phyloP scores from a whole-genome alignment of 768 basidiomycete species.

The Leccinum subtestaceum region DNA sequence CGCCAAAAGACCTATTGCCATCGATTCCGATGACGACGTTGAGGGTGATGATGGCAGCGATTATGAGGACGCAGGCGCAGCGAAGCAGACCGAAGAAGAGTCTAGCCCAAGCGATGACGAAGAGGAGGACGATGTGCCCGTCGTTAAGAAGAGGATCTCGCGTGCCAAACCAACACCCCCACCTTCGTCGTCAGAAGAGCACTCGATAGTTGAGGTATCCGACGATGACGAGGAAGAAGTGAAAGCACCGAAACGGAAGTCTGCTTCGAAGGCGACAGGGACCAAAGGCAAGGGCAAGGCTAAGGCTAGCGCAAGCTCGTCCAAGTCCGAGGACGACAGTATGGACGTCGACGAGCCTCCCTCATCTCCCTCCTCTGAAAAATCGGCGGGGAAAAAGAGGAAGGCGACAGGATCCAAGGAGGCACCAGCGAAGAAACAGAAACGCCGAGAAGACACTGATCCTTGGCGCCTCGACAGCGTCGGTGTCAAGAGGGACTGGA shows the following conservation, averaged over 20 bases:
- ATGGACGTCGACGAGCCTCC: constrained; percentile 60
- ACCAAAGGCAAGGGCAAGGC: constrained; percentile 25
- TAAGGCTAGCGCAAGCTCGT: constrained; percentile 26
- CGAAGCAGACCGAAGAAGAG: constrained; percentile 42
- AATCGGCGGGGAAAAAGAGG: constrained; percentile 43
- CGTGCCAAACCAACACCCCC: constrained; percentile 27
- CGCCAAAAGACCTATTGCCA: constrained; percentile 37
- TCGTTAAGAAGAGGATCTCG: constrained; percentile 21
- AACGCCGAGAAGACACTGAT: constrained; percentile 61
- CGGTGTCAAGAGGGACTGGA: constrained; percentile 71
- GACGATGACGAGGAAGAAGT: constrained; percentile 28
- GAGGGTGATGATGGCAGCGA: constrained; percentile 28
- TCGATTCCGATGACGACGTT: constrained; percentile 55
- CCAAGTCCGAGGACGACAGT: constrained; percentile 38
- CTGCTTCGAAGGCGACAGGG: constrained; percentile 18
- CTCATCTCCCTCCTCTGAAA: constrained; percentile 34
- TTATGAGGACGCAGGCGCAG: constrained; percentile 29
- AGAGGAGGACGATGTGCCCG: constrained; percentile 17
- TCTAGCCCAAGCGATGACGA: constrained; percentile 23
- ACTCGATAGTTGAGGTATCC: constrained; percentile 19
- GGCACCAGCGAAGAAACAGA: constrained; percentile 51
- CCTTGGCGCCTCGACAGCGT: constrained; percentile 72
- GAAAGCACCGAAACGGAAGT: constrained; percentile 34
- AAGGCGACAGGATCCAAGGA: constrained; percentile 36
- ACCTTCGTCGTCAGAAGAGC: constrained; percentile 34